These are phyloP conservation scores for Rhodotorula sp. DNA, from an alignment of 1,284 basidiomycete species.

Conservation along the genomic window DNA sequence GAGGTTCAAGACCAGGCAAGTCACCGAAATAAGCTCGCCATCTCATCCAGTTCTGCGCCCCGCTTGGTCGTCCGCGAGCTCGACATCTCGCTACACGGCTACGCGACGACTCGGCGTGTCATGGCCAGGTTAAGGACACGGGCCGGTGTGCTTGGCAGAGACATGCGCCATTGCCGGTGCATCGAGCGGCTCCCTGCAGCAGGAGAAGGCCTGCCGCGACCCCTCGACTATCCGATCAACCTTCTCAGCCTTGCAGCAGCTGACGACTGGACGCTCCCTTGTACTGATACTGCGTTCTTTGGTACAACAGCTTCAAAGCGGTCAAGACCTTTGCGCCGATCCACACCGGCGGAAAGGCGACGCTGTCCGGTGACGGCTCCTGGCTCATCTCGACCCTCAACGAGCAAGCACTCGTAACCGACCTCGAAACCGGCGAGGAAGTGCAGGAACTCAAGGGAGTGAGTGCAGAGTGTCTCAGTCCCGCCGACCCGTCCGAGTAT, in stretches of 20 bases:
- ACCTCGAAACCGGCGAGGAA: conserved; percentile 68
- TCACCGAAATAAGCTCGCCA: not conserved
- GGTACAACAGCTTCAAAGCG: conserved; percentile 37
- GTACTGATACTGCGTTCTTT: not conserved
- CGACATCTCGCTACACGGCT: too few species aligned
- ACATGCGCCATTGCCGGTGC: too few species aligned
- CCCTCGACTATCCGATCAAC: not conserved
- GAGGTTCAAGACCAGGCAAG: conserved; percentile 38
- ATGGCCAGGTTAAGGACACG: too few species aligned
- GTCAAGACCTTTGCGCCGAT: conserved; percentile 57
- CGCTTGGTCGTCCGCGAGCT: not conserved
- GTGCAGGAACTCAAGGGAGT: conserved; percentile 80
- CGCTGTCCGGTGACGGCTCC: conserved; percentile 73
- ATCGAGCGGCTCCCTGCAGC: too few species aligned
- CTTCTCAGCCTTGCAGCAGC: not conserved
- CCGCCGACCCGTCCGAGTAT: too few species aligned
- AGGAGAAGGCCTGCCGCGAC: not conserved
- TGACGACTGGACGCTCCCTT: not conserved
- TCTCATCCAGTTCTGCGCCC: not conserved
- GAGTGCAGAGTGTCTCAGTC: conserved; percentile 48
- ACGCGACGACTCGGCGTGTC: too few species aligned
- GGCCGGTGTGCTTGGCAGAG: too few species aligned
- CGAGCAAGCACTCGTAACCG: conserved; percentile 79
- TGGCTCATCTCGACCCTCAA: conserved; percentile 81
- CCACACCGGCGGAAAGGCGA: conserved; percentile 82